Evolutionary conservation across 2,329 filamentous ascomycete species (phyloP), one percentile per base, ranked within the genome.

Genomic region (Talaromyces pinophilus): DNA sequence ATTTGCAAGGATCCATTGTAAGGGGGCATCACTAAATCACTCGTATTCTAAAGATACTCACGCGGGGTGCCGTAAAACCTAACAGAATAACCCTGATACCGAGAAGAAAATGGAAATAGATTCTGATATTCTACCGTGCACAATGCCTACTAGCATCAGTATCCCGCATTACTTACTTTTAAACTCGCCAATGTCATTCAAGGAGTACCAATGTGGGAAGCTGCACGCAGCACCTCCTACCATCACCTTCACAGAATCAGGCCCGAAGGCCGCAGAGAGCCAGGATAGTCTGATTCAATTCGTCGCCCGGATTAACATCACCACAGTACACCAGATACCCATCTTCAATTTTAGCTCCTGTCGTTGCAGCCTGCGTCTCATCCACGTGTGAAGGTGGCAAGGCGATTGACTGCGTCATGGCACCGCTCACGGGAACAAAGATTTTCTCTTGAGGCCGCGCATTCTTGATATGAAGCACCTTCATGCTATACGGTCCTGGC

Each of bases 391-490:
- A 17, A 19, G 59, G 44, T 11, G 59, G 6, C 22, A 62, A 50
- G 38, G 35, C 42, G 22, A 22, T 8, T 42, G 59, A 62, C 42
- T 33, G 42, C 17, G 42, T 48, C 44, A 28, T 38, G 17, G 59
- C 42, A 44, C 28, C 59, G 25, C 4, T 10, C 5, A 69, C 55
- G 33, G 72, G 71, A 35, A 73, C 61, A 54, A 71, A 74, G n/a
- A 76, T 68, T 67, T 70, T 75, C 42, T 77, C 73, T 2, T 71
- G 25, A 5, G 59, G 64, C 30, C 55, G 52, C 19, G 72, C 71
- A 52, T 71, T 61, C 54, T 70, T 67, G 35, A 77, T 64, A 67
- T 77, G 72, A 8, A 76, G 66, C 3, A 59, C 72, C 68, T 76
- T 76, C 72, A 76, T 74, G 62, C 66, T 72, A 55, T 71, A 73